Evolutionary conservation across 352 stramenopile species (phyloP).

Genomic region (Pythium aquatile): DNA sequence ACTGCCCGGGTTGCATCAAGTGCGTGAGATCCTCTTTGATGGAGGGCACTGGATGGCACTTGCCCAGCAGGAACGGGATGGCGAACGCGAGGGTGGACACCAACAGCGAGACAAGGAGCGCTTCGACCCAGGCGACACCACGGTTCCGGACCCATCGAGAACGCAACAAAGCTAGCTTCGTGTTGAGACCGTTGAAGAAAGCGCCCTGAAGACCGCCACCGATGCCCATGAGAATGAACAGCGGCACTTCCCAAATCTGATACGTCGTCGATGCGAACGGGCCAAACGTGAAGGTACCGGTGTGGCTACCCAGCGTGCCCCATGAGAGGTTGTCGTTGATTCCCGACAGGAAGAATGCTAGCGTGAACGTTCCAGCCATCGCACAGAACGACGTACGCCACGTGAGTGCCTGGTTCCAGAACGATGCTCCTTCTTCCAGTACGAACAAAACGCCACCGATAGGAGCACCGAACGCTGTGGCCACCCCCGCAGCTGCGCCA

Average conservation of each 20-base stretch:
- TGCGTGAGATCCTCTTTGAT: slow-evolving; percentile 54
- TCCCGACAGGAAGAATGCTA: slow-evolving; percentile 74
- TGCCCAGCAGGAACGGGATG: slow-evolving; percentile 59
- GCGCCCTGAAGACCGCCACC: slow-evolving; percentile 82
- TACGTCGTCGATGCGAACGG: slow-evolving; percentile 73
- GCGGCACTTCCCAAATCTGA: slow-evolving; percentile 83
- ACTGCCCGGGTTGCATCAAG: slow-evolving; percentile 37
- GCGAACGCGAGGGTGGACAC: slow-evolving; percentile 66
- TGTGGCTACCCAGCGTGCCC: slow-evolving; percentile 69
- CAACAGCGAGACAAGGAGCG: slow-evolving; percentile 52
- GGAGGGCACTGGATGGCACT: slow-evolving; percentile 59
- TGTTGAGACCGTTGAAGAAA: slow-evolving; percentile 77
- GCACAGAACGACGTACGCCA: slow-evolving; percentile 87
- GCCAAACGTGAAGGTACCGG: slow-evolving; percentile 71
- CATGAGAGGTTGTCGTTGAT: slow-evolving; percentile 76
- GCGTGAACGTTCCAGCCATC: slow-evolving; percentile 85
- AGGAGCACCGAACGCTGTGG: slow-evolving; percentile 87
- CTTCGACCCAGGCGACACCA: slow-evolving; percentile 55
- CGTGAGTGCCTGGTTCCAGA: slow-evolving; percentile 83
- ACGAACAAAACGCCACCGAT: slow-evolving; percentile 89
- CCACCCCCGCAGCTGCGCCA: slow-evolving; percentile 85
- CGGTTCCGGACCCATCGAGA: slow-evolving; percentile 60
- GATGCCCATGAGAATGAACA: slow-evolving; percentile 87
- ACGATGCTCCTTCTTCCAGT: slow-evolving; percentile 83
- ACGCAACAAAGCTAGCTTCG: slow-evolving; percentile 42